Base-by-base conservation (phyloP, 805 yeast species). In the Metschnikowia amazonensis region DNA sequence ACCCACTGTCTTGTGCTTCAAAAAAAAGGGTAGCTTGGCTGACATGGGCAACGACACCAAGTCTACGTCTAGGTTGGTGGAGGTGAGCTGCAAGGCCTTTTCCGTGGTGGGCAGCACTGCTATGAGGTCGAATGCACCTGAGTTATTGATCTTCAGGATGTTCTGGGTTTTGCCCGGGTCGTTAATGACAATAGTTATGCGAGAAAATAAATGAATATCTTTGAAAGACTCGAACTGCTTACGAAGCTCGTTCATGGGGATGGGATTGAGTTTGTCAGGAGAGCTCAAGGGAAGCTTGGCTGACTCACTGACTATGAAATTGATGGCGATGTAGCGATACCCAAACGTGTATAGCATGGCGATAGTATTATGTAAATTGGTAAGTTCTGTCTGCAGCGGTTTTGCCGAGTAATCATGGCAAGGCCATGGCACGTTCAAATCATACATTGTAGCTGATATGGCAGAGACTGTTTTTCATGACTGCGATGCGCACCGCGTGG, bases 101-200 rank as follows among this genome's bases (percentile, higher is more conserved):
- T 94, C 99, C 42, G 84, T 78, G 18, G 71, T 56, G 0, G 99
- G 99, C 52, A 82, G 77, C 1, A 92, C 82, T 0, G 97, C 87
- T 6, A 94, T 72, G 2, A 94, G 64, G 61, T 94, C 98, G 60
- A 85, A 94, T 1, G 49, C 51, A 7, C 51, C 53, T 9, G 69
- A 62, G 43, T 63, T 66, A 48, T 65, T 67, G 62, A 63, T 62
- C 58, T 75, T 69, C 34, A 79, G 66, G 27, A 83, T 64, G 21
- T 78, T 80, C 55, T 84, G 92, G 35, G 86, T 80, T 52, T 86
- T 86, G 6, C 88, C 72, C 1, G 92, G 83, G 50, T 89, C 97
- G 49, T 81, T 86, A 8, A 90, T 76, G 10, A 81, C 69, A 6
- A 94, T 58, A 0, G 98, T 94, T 21, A 87, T 72, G 46, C 99